Conservation (phyloP, 208 protist genomes). For the Tritrichomonas foetus region DNA sequence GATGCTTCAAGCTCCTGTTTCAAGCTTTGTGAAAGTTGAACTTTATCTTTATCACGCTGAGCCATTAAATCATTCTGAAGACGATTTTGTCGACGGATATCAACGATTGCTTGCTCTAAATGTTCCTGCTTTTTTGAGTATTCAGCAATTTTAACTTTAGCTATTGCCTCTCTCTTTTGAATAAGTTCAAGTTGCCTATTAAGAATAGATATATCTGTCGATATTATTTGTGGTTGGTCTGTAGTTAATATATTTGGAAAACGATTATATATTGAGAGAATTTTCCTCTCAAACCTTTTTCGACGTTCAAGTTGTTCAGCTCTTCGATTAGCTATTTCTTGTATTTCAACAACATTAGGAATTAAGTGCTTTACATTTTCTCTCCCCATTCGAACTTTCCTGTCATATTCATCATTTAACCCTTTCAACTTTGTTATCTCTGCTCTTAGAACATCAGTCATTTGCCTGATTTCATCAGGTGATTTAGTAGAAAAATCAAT, state of each 20-base stretch:
- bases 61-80: not conserved
- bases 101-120: not conserved
- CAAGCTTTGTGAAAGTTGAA: not conserved
- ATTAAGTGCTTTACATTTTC: no score
- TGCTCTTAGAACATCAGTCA: no score
- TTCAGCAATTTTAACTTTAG: not conserved
- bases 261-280: not conserved
- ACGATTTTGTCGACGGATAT: not conserved
- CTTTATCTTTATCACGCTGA: not conserved
- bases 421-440: no score
- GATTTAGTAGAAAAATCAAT: no score
- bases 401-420: no score
- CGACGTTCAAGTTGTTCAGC: not conserved
- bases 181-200: not conserved
- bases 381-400: no score
- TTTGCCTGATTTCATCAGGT: no score
- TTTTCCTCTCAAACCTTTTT: not conserved
- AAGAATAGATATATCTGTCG: not conserved
- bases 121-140: not conserved
- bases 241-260: not conserved
- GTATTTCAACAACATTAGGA: not conserved
- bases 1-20: not conserved
- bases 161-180: not conserved
- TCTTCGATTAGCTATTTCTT: not conserved
- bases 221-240: not conserved